Evolutionary conservation across 2,329 filamentous ascomycete genomes (phyloP).

Genomic region (Plenodomus biglobosus): DNA sequence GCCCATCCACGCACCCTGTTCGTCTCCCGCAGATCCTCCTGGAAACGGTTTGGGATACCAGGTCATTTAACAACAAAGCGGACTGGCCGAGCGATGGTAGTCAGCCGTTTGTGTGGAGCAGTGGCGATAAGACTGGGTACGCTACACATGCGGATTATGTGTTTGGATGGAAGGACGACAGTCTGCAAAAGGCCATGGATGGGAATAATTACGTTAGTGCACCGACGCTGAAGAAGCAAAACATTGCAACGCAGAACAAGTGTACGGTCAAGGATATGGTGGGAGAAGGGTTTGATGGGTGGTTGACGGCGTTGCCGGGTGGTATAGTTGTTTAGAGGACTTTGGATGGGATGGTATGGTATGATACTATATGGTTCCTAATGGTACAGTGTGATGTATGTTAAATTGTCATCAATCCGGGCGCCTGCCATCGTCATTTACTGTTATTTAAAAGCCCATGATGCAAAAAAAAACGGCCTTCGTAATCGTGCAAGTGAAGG

Average conservation of each 20-base stretch:
- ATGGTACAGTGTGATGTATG: background rate
- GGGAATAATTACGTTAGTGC: slow-evolving; percentile 32
- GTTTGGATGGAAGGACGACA: slow-evolving; percentile 38
- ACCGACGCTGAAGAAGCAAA: slow-evolving; percentile 37
- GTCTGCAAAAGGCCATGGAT: slow-evolving; percentile 34
- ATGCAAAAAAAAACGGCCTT: too few species aligned
- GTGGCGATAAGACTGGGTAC: slow-evolving; percentile 31
- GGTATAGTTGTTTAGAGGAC: background rate
- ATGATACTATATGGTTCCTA: too few species aligned
- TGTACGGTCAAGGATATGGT: slow-evolving; percentile 38
- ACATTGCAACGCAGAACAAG: slow-evolving; percentile 38
- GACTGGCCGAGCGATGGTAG: slow-evolving; percentile 37
- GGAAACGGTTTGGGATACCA: slow-evolving; percentile 40
- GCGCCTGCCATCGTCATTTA: too few species aligned
- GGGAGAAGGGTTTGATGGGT: slow-evolving; percentile 34
- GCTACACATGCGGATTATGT: slow-evolving; percentile 38
- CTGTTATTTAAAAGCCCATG: too few species aligned
- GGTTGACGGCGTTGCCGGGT: slow-evolving; percentile 24
- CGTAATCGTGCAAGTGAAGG: too few species aligned
- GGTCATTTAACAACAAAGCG: slow-evolving; percentile 34
- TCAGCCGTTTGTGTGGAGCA: slow-evolving; percentile 38
- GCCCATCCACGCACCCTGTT: slow-evolving; percentile 32
- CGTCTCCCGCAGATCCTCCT: slow-evolving; percentile 35
- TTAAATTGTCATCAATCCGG: too few species aligned
- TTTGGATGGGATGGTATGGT: background rate